Base-by-base conservation (phyloP, 202 grass and related monocot genomes). In the Hordeum pubiflorum region DNA sequence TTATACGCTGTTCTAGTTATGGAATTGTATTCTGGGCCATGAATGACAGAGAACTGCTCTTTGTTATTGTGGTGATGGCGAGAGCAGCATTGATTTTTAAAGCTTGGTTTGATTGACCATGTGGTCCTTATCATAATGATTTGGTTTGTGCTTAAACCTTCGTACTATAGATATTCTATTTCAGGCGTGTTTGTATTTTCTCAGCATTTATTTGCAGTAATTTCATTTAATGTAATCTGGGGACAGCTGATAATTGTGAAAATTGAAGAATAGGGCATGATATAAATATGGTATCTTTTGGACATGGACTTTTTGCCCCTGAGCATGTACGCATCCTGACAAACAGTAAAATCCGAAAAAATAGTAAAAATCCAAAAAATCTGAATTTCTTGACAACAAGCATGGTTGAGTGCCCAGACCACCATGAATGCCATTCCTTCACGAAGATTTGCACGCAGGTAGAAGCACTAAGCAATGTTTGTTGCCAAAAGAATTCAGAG, bases 231-330 rank as follows among this genome's bases (percentile, higher is more conserved):
- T 81, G 3, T 15, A 37, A 31, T 50, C n/a, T 29, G 69, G 0
- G 18, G 34, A 7, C 10, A 24, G 3, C 23, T 17, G 6, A 50
- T 39, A 44, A 34, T 46, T 58, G 65, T 72, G 59, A 85, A 60
- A 13, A 81, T 37, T 38, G 40, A 85, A 57, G 68, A 54, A 37
- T 64, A 83, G 10, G 13, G 40, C n/a, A 48, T 22, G 79, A 33
- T 69, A 70, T 75, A 44, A 74, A 65, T 37, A 32, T 69, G 39
- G 41, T 43, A 29, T 23, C 58, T 66, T 54, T 17, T 7, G 6
- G 13, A 52, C 14, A 52, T 52, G 46, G 46, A 52, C 17, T 52
- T 52, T 18, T 52, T 5, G 15, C 15, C 14, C 46, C 46, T 52
- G 14, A 0, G 15, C 46, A 52, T 14, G 2, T 52, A 50, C 1